Evolutionary conservation across 2,329 filamentous ascomycete species (phyloP).

Genomic region (Penicillium crustosum): DNA sequence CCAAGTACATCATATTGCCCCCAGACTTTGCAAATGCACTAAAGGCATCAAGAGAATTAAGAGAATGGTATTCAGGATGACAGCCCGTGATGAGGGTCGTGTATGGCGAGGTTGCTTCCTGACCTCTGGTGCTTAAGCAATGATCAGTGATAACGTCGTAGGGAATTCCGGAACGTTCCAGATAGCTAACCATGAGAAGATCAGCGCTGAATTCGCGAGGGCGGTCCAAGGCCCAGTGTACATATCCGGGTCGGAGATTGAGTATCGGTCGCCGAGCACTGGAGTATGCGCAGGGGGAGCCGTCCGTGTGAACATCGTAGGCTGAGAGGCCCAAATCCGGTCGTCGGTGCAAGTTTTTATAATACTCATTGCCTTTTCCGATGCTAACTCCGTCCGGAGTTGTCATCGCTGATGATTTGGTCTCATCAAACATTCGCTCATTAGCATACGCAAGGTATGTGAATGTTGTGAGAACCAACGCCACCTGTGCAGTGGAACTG

Average conservation of each 20-base stretch:
- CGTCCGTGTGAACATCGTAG: conserved; percentile 43
- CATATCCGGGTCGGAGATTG: conserved; percentile 40
- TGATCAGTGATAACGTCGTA: conserved; percentile 44
- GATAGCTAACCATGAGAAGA: conserved; percentile 36
- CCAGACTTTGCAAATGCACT: conserved; percentile 29
- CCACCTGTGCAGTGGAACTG: conserved; percentile 21
- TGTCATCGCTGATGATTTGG: conserved; percentile 24
- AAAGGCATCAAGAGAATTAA: background rate
- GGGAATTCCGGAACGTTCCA: conserved; percentile 32
- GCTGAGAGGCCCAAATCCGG: conserved; percentile 39
- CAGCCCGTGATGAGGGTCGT: background rate
- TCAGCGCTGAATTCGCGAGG: conserved; percentile 42
- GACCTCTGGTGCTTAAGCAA: conserved; percentile 32
- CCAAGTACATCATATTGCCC: conserved; percentile 41
- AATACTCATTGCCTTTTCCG: conserved; percentile 2
- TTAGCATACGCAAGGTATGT: conserved; percentile 44
- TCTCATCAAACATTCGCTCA: conserved; percentile 38
- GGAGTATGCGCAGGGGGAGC: conserved; percentile 36
- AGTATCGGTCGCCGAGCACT: conserved; percentile 38
- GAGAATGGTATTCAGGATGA: background rate
- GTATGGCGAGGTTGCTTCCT: background rate
- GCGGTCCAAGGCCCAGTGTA: conserved; percentile 37
- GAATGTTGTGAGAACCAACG: conserved; percentile 38
- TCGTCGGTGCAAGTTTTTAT: conserved; percentile 29
- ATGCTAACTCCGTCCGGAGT: conserved; percentile 20